phyloP scores from a whole-genome alignment of 768 basidiomycete genomes.

The Psilocybe tampanensis region DNA sequence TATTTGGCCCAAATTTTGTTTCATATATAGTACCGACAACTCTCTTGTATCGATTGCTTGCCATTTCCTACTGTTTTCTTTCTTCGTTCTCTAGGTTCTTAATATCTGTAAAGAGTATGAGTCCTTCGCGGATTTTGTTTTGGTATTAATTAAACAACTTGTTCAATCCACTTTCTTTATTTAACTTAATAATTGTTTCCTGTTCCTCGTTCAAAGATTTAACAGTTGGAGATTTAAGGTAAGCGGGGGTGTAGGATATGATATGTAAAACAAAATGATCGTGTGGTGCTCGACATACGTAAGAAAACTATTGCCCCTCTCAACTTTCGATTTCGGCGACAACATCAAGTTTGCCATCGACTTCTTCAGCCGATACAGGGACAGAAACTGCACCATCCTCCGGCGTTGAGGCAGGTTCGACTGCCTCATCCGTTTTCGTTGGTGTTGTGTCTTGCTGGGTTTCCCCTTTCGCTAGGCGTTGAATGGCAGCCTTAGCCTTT shows the following conservation, averaged over 20 bases:
- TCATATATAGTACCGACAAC: conserved; percentile 23
- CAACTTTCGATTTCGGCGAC: conserved; percentile 28
- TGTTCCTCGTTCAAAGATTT: neutral
- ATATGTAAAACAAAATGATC: neutral
- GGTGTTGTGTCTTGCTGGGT: conserved; percentile 31
- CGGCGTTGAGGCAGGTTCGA: conserved; percentile 49
- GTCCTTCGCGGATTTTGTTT: conserved; percentile 34
- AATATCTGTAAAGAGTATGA: conserved; percentile 42
- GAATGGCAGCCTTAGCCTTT: conserved; percentile 78
- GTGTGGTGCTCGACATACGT: neutral
- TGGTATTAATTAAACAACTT: conserved; percentile 35
- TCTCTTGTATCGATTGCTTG: conserved; percentile 30
- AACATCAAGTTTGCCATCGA: conserved; percentile 46
- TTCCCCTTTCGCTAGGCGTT: conserved; percentile 55
- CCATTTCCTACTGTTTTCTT: conserved; percentile 20
- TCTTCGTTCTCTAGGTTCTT: conserved; percentile 31
- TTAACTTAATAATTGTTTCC: conserved; percentile 24
- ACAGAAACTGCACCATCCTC: conserved; percentile 28
- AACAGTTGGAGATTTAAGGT: neutral
- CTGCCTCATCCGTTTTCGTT: conserved; percentile 43
- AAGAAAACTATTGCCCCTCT: conserved; percentile 17
- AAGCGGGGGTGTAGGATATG: neutral
- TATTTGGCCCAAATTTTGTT: conserved; percentile 18
- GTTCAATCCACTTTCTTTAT: conserved; percentile 26
- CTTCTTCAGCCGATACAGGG: conserved; percentile 39